These are phyloP conservation scores for Geoglossum cookeanum DNA, from an alignment of 2,329 filamentous ascomycete species.

Conservation along the genomic window DNA sequence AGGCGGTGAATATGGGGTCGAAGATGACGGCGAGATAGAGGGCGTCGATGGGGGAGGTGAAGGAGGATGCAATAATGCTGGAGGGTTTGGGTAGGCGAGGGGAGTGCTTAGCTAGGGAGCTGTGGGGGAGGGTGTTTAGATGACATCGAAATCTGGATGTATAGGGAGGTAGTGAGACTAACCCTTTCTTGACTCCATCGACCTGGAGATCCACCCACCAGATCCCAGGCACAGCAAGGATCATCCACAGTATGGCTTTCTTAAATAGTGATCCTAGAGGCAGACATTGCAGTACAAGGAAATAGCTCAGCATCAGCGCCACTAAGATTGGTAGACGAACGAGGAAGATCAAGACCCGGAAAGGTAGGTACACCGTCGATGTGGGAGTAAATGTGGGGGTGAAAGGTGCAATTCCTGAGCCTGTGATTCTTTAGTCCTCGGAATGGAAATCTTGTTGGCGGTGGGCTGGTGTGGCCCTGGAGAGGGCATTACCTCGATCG, in stretches of 20 bases:
- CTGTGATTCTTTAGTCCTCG: constrained; percentile 26
- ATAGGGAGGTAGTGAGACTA: constrained; percentile 12
- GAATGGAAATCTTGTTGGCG: background rate
- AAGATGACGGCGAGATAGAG: constrained; percentile 92
- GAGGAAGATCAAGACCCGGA: constrained; percentile 56
- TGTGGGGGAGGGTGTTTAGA: constrained; percentile 12
- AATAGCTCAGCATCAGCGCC: constrained; percentile 48
- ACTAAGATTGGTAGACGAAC: constrained; percentile 65
- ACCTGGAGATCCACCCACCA: constrained; percentile 99
- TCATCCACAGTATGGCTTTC: constrained; percentile 72
- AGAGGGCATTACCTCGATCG: constrained; percentile 47
- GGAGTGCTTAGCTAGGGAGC: constrained; percentile 49
- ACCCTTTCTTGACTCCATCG: constrained; percentile 87
- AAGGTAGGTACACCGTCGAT: constrained; percentile 40
- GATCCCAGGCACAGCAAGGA: constrained; percentile 75
- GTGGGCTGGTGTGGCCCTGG: background rate
- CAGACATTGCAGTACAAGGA: constrained; percentile 65
- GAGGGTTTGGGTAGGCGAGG: constrained; percentile 59
- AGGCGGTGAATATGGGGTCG: constrained; percentile 81
- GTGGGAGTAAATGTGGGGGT: constrained; percentile 56
- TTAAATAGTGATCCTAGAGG: constrained; percentile 50
- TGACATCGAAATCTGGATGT: background rate
- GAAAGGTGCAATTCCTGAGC: constrained; percentile 91
- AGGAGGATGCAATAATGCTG: constrained; percentile 73
- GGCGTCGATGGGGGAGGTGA: constrained; percentile 82